Base-by-base conservation (phyloP, 768 basidiomycete species). In the Termitomyces titanicus region DNA sequence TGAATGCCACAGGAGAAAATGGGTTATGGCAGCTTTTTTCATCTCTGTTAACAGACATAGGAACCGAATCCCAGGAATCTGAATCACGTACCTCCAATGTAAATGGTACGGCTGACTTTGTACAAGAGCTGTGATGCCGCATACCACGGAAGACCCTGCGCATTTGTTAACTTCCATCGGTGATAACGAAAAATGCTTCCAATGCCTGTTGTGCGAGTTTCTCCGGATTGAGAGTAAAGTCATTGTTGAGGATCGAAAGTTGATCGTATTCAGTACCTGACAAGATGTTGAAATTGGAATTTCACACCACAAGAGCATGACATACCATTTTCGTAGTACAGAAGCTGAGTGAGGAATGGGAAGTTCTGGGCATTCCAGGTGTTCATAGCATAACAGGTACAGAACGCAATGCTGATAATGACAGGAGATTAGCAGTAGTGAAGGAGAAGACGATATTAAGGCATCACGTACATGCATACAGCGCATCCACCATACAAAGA, bases 331-430 rank as follows among this genome's bases (percentile, higher is more conserved):
- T 78, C 71, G 57, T 78, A 75, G 63, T 78, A 83, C 12, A 83
- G 63, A 5, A 70, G 64, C 58, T 83, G 81, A 2, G 78, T 77
- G 15, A 82, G 66, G 69, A 84, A 84, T 1, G 85, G 85, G 71
- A 86, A 84, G 61, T 73, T 78, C 61, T 81, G 77, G 1, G 77
- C 78, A 43, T 79, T 66, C 84, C 84, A 86, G 11, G 76, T 68
- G 55, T 88, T 85, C 40, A 65, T 73, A 11, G 74, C 66, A 38
- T 74, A 80, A 44, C 68, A 70, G 0, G 70, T 73, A 62, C 72
- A 75, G 67, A 80, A 80, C 18, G 76, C 63, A 43, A 78, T 71
- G 40, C 76, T 77, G 40, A 0, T 34, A 45, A 7, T 53, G 34
- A 51, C 9, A 29, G 3, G 9, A 29, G 29, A 29, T 29, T 29